Evolutionary conservation across 257 asterid genomes (phyloP), one percentile per base, ranked within the genome.

Genomic region (Solanum tacnaense): DNA sequence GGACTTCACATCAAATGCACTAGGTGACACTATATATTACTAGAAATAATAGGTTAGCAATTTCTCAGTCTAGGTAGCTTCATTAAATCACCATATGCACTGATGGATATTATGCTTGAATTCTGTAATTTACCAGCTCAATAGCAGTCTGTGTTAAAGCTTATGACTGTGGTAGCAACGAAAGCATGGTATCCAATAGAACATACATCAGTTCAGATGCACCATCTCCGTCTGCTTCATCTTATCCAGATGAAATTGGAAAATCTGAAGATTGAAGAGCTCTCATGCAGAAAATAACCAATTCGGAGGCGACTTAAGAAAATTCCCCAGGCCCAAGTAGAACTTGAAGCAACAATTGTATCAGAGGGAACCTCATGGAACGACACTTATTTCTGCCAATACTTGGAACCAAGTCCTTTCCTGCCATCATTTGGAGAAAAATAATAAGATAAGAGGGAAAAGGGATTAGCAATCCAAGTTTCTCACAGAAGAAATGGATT

Each of bases 151-250:
- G 94, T 91, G 93, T 68, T 39, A 98, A 96, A 90, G 98, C 94
- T 49, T 98, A 92, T 76, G 98, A 94, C 91, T 96, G 95, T 3
- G 99, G 98, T 89, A 97, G 93, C 65, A 97, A 87, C 31, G 98
- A 94, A 88, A 96, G 98, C 96, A 97, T 92, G 18, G 98, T 95
- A 90, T 96, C 98, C 88, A 96, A 96, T 88, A 96, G 96, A n/a
- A 97, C 99, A 67, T 97, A 96, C 99, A 97, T 96, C 83, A 92
- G 85, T 75, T 92, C 89, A 41, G 97, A 98, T 34, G 90, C 85
- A 65, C 87, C 93, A 70, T 95, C 95, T 73, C 13, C 94, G 86
- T 88, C 93, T 46, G 92, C 73, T 91, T 96, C 98, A 87, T 95
- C 98, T 75, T 94, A 98, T 75, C 93, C 96, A 46, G 97, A 92